phyloP scores from a whole-genome alignment of 169 alveolate species.

The Perkinsus olseni region DNA sequence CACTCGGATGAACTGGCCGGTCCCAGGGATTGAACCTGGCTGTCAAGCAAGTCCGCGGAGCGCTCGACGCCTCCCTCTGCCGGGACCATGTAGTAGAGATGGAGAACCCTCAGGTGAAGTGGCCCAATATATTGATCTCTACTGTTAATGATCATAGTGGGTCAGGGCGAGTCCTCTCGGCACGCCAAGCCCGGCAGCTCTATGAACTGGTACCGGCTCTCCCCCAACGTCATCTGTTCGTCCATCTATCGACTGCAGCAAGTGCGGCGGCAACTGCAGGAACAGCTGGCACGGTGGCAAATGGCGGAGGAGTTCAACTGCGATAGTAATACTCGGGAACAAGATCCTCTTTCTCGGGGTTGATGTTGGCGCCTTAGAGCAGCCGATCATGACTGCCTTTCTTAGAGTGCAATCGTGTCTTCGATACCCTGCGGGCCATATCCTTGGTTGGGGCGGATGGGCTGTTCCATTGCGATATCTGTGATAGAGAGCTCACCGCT shows the following conservation, averaged over 20 bases:
- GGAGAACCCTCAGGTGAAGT: not conserved
- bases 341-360: too few species aligned
- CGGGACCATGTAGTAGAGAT: not conserved
- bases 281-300: not conserved
- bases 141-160: too few species aligned
- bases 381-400: not conserved
- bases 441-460: not conserved
- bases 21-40: not conserved
- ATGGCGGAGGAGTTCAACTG: conserved; percentile 1
- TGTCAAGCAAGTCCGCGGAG: not conserved
- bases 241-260: not conserved
- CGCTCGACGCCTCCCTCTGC: not conserved
- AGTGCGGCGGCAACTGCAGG: not conserved
- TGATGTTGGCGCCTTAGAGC: too few species aligned
- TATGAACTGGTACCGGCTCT: not conserved
- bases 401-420: not conserved
- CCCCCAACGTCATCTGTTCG: not conserved
- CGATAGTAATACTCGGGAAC: not conserved
- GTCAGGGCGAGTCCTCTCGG: not conserved
- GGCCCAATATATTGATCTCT: not conserved
- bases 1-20: not conserved
- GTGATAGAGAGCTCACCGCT: not conserved
- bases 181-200: not conserved
- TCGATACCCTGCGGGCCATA: not conserved
- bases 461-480: not conserved